Evolutionary conservation across 805 yeast species (phyloP), one percentile per base, ranked within the genome.

Genomic region (Yarrowia hollandica): DNA sequence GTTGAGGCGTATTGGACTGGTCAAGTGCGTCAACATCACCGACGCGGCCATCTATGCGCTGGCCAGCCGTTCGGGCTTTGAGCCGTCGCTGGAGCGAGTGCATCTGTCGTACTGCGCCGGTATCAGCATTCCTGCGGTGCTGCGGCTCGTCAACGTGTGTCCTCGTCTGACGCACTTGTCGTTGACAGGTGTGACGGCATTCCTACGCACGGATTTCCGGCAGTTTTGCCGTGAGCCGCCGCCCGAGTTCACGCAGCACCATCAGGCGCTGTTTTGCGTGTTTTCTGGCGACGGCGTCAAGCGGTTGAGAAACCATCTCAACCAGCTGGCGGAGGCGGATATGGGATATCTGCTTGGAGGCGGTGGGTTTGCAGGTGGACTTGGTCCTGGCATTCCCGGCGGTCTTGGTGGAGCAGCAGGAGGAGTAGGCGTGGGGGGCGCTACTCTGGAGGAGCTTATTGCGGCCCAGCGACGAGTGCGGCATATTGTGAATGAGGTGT

Each of bases 181-280:
- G 10, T 77, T 92, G 62, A 94, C 98, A 0, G 99, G 98, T 0
- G 90, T 92, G 22, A 77, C 85, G 1, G 87, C 96, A n/a, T 92
- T 94, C 73, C 78, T 92, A 69, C 79, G 96, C 62, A 79, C 85
- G 9, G 97, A 92, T 67, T 83, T 92, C 50, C 86, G 92, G 0
- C 83, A 82, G 64, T 91, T 83, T 72, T 91, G 97, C 71, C 84
- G 98, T 25, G 88, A 85, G 8, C 94, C 98, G 1, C 98, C 99
- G 4, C 82, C 87, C 11, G 97, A 90, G 66, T 91, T 94, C 70
- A 90, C 85, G 57, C 88, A 85, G 60, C 86, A 86, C 66, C 99
- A 94, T 71, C 85, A 85, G 64, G 80, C 84, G 19, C 79, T 88
- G 50, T 92, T 94, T 68, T 92, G 98, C 74, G 99, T 92, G 11